phyloP scores from a whole-genome alignment of 768 basidiomycete species.

The Leccinum olivaceopallidum region DNA sequence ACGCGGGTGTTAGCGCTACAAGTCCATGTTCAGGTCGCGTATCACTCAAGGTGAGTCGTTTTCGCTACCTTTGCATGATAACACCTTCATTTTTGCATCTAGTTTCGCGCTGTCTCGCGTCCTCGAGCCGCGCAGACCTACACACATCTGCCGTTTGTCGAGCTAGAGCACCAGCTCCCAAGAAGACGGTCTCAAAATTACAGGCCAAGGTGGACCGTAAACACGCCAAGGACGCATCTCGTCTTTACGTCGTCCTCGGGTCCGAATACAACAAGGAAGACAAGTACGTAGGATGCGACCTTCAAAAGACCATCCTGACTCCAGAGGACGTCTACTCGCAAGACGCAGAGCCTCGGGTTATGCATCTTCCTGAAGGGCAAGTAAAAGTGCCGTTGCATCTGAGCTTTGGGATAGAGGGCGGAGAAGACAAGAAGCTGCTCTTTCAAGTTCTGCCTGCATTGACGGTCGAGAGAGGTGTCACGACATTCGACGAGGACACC shows the following conservation, averaged over 20 bases:
- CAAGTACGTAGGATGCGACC: constrained; percentile 68
- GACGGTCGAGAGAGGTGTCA: constrained; percentile 36
- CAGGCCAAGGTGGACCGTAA: constrained; percentile 44
- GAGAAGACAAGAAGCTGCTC: constrained; percentile 55
- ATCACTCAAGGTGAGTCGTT: constrained; percentile 20
- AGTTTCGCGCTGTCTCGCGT: constrained; percentile 43
- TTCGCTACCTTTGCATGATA: neutral
- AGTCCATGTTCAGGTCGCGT: constrained; percentile 32
- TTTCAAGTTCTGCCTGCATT: constrained; percentile 67
- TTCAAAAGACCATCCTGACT: constrained; percentile 63
- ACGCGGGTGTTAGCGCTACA: neutral
- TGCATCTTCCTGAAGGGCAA: constrained; percentile 35
- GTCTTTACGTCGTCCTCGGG: constrained; percentile 75
- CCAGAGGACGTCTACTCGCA: constrained; percentile 43
- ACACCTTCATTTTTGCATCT: neutral
- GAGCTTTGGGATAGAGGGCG: constrained; percentile 63
- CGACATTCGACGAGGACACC: constrained; percentile 19
- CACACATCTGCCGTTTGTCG: constrained; percentile 49
- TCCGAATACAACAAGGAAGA: constrained; percentile 60
- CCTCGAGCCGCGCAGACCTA: constrained; percentile 41
- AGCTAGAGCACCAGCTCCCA: constrained; percentile 37
- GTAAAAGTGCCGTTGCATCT: constrained; percentile 52
- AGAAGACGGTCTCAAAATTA: constrained; percentile 45
- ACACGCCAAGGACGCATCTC: constrained; percentile 39
- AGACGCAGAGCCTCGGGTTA: constrained; percentile 24